Base-by-base conservation (phyloP, 805 yeast genomes). In the Metschnikowia borealis region DNA sequence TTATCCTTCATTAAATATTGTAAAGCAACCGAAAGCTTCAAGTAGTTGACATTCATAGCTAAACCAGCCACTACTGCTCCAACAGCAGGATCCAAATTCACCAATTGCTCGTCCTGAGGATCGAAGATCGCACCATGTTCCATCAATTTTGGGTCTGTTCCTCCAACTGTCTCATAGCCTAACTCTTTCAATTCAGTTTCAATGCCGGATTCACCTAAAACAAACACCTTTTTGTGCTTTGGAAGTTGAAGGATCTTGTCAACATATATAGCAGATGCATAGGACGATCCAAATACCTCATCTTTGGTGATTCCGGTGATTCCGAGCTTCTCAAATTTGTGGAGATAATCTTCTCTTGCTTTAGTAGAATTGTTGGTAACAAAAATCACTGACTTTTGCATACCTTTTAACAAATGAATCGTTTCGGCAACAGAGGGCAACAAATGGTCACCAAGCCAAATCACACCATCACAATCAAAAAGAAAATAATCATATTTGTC, bases 351-450 rank as follows among this genome's bases (percentile, higher is more conserved):
- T 33, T 72, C 69, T 53, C 99, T 76, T 1, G 97, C 86, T 65
- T 94, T 92, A 31, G 97, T 89, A 18, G 97, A 89, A 71, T 94
- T 94, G 74, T 94, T 94, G 41, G 99, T 91, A 29, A 94, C 99
- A 70, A 94, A 94, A 40, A 91, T 77, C 47, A 89, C 74, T 53
- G 83, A 80, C 67, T 94, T 94, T 36, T 80, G 79, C 26, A 55
- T 50, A 3, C 64, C 50, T 51, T 78, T 77, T 56, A 94, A 72
- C 38, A 86, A 63, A 8, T 77, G 75, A 38, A 94, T 67, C 0
- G 96, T 87, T 65, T 94, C 97, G 11, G 74, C 77, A 1, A 89
- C 87, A 15, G 79, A 72, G 6, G 97, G 97, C 44, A 94, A 75
- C 21, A 89, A 68, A 56, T 84, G 87, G 54, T 81, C 83, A 2